Evolutionary conservation across 352 stramenopile genomes (phyloP), one percentile per base, ranked within the genome.

Genomic region (Phytophthora vignae): DNA sequence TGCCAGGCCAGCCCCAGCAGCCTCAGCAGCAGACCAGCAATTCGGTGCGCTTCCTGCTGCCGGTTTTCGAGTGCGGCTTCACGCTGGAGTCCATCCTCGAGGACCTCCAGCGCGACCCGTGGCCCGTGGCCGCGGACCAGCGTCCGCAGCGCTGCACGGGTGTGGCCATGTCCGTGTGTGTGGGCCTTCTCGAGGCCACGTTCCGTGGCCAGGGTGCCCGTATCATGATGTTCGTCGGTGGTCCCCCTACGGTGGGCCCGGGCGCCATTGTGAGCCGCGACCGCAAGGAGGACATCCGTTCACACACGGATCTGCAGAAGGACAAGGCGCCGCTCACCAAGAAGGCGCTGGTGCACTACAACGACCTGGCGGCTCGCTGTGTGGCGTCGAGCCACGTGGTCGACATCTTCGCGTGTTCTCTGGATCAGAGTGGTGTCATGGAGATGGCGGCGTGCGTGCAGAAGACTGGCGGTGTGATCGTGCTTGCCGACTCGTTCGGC

Each of bases 181-280:
- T 99, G 0, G 96, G 94, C 5, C 78, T 99, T 9, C 79, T 99
- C 7, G 97, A 99, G 69, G 90, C 98, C 19, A 97, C 96, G 19
- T 98, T 98, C 82, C 98, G 96, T 69, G 92, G 96, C 55, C 90
- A 98, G 33, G 98, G 97, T 38, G 97, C 96, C 7, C 87, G 98
- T 54, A 97, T 99, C 58, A 99, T 99, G 97, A 91, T 99, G 66
- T 99, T 99, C 74, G 95, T 99, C 15, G 96, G 96, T 40, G 98
- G 98, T 10, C 98, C 98, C 9, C 96, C 96, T 64, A 99, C 98
- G 0, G 90, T 97, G 22, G 98, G 98, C 10, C 97, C 97, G 0
- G 98, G 98, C 14, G 86, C 88, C 36, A 98, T 99, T 60, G 98
- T 99, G 9, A 94, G 86, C 29, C 91, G 96, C 69, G 83, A 97